Evolutionary conservation across 441 rosid genomes (phyloP).

Genomic region (Populus hybrid): DNA sequence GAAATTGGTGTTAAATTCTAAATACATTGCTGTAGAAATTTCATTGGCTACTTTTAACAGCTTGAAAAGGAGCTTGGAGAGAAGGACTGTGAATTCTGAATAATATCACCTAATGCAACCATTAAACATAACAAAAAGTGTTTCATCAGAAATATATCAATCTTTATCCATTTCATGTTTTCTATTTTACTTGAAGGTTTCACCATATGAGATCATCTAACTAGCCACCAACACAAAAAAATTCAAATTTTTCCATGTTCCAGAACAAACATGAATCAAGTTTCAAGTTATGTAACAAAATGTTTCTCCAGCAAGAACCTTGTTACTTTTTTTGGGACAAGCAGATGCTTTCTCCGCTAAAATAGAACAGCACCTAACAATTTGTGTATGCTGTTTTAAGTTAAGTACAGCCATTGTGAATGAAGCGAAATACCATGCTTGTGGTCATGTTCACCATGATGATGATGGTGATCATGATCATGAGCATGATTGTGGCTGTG

Average conservation of each 20-base stretch:
- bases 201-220: background rate
- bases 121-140: background rate
- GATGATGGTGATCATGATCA: constrained; percentile 37
- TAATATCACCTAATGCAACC: background rate
- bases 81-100: too few relatives aligned
- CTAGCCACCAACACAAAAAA: background rate
- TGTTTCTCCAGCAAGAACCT: background rate
- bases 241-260: background rate
- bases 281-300: background rate
- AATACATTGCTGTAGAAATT: background rate
- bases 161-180: background rate
- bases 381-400: background rate
- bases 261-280: background rate
- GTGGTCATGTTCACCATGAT: constrained; percentile 55
- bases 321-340: background rate
- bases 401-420: constrained; percentile 11
- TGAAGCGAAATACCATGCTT: constrained; percentile 43
- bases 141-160: background rate
- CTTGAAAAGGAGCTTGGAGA: background rate
- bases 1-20: background rate
- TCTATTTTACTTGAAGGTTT: background rate
- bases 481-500: background rate
- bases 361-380: background rate
- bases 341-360: background rate
- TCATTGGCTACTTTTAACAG: background rate